Percentiles rank a stretch among this genome's conserved stretches.
Conservation (phyloP, 169 alveolate species). For the Plasmodium fragile region DNA sequence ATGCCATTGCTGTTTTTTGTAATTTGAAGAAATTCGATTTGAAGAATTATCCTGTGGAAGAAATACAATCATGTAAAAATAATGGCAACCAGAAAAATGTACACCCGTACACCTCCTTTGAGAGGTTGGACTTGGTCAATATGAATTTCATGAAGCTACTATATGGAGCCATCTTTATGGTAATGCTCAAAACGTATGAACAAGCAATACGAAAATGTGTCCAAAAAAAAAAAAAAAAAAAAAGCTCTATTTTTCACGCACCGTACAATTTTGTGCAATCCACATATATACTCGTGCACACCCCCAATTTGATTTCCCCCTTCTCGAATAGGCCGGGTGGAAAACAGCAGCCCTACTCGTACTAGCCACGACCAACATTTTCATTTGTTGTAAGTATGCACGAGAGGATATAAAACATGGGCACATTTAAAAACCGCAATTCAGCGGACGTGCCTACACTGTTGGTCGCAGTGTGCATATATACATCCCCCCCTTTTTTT, state of each 20-base stretch:
- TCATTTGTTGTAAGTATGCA: neutral
- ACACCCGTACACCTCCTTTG: constrained; percentile 50
- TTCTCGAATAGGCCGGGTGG: constrained; percentile 39
- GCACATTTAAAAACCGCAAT: neutral
- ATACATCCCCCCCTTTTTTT: neutral
- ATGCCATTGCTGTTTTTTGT: neutral
- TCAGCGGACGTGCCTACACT: neutral
- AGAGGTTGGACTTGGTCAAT: constrained; percentile 30
- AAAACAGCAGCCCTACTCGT: neutral
- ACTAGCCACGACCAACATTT: neutral
- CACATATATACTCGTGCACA: neutral
- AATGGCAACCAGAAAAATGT: constrained; percentile 14
- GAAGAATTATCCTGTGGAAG: constrained; percentile 22
- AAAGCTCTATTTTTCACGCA: neutral
- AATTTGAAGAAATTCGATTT: constrained; percentile 24
- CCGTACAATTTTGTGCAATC: neutral
- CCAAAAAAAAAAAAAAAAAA: neutral
- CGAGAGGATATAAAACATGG: neutral
- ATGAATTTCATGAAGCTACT: constrained; percentile 18
- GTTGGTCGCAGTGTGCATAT: neutral
- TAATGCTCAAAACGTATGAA: neutral
- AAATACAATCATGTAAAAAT: neutral
- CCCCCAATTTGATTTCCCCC: neutral
- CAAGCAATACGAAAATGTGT: neutral
- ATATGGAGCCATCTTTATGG: constrained; percentile 39